phyloP scores from a whole-genome alignment of 129 eudicot species.

The Kitagawia praeruptora region DNA sequence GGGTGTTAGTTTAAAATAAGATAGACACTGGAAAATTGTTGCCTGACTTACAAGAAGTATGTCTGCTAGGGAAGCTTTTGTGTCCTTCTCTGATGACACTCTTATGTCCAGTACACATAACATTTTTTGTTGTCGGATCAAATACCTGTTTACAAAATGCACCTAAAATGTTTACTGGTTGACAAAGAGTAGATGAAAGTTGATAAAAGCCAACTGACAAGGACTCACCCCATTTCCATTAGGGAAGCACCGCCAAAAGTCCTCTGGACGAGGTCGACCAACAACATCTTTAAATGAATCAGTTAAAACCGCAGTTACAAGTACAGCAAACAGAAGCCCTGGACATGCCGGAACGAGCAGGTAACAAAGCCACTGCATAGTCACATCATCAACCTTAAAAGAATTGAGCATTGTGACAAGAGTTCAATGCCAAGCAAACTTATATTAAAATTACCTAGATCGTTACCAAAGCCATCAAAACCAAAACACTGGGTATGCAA shows the following conservation, averaged over 20 bases:
- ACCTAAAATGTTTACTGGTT: not conserved
- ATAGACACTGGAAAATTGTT: too few relatives aligned
- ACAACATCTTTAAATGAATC: conserved; percentile 40
- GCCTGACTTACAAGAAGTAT: too few relatives aligned
- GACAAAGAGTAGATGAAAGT: not conserved
- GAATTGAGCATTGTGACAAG: too few relatives aligned
- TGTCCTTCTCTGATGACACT: conserved; percentile 34
- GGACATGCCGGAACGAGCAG: conserved; percentile 5
- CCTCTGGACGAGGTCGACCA: conserved; percentile 56
- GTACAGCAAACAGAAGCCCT: conserved; percentile 45
- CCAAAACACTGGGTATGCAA: too few relatives aligned
- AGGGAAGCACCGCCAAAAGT: conserved; percentile 57
- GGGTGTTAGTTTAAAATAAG: too few relatives aligned
- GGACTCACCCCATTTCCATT: conserved; percentile 40
- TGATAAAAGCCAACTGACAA: not conserved
- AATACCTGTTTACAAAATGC: conserved; percentile 18
- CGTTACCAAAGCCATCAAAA: too few relatives aligned
- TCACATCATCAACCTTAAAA: too few relatives aligned
- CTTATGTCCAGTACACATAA: conserved; percentile 40
- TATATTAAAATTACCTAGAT: too few relatives aligned
- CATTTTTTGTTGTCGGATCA: conserved; percentile 24
- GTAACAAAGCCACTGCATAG: too few relatives aligned
- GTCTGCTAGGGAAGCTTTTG: conserved; percentile 52
- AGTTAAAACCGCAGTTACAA: conserved; percentile 42
- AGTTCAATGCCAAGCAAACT: too few relatives aligned